phyloP scores from a whole-genome alignment of 176 grass and related monocot genomes.

The Musa acuminata region DNA sequence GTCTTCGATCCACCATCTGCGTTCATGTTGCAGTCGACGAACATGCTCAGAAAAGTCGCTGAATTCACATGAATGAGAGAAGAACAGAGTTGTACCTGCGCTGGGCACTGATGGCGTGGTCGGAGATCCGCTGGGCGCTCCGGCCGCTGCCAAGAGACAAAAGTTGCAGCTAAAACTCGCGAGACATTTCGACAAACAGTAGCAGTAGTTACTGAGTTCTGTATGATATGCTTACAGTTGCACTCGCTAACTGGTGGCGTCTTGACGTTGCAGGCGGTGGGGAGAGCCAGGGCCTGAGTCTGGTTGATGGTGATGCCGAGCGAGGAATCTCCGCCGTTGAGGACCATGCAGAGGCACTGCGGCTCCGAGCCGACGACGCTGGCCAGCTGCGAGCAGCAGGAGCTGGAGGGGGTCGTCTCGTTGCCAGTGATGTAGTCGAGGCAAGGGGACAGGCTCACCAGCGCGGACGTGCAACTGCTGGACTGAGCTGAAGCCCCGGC shows the following conservation, averaged over 20 bases:
- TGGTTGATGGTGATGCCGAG: slow-evolving; percentile 59
- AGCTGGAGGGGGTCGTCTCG: slow-evolving; percentile 31
- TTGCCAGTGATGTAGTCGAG: slow-evolving; percentile 71
- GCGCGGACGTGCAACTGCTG: slow-evolving; percentile 39
- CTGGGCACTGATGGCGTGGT: slow-evolving; percentile 12
- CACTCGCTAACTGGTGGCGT: slow-evolving; percentile 57
- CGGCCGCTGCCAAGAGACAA: slow-evolving; percentile 14
- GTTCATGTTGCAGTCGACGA: not conserved
- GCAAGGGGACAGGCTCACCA: slow-evolving; percentile 65
- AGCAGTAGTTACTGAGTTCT: no score
- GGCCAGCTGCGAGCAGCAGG: slow-evolving; percentile 58
- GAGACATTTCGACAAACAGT: no score
- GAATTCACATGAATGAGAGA: not conserved
- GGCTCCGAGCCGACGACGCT: slow-evolving; percentile 46
- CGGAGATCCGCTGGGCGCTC: slow-evolving; percentile 6
- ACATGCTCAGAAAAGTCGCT: not conserved
- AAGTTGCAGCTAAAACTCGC: not conserved
- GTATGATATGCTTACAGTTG: slow-evolving; percentile 26
- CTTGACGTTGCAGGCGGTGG: slow-evolving; percentile 42
- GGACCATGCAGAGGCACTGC: slow-evolving; percentile 70
- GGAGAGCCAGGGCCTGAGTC: slow-evolving; percentile 53
- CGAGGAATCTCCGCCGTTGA: slow-evolving; percentile 27
- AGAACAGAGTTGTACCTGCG: slow-evolving; percentile 7
- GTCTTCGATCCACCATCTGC: slow-evolving; percentile 30
- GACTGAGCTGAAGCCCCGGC: slow-evolving; percentile 41